Base-by-base conservation (phyloP, 1,284 basidiomycete species). In the Irpex lacteus region DNA sequence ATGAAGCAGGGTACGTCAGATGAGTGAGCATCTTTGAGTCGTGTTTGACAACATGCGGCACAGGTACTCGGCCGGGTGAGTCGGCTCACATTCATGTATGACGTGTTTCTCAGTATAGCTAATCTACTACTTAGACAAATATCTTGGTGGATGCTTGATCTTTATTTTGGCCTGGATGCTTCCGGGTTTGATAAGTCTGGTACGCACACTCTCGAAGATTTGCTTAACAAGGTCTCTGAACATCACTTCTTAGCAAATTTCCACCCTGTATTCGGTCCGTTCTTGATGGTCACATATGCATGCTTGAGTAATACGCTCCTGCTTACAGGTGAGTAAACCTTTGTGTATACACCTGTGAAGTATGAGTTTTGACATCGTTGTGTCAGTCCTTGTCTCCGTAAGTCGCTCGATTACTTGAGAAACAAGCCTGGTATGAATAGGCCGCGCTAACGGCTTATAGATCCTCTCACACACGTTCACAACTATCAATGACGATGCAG, bases 401-500 rank as follows among this genome's bases (percentile, higher is more conserved):
- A 65, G 88, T 78, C 36, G 26, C 19, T 40, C 26, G n/a, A 32
- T 19, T 21, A 8, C 11, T 52, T n/a, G 11, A 3, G 13, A 4
- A 21, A 18, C 50, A 8, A 19, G 5, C 19, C 7, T n/a, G 19
- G 18, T 1, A 19, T 21, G 21, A 57, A 18, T 38, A n/a, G 59
- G 26, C 21, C 37, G 53, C 49, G 50, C 50, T n/a, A 52, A 18
- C 18, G 4, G 7, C 8, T 18, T 19, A 18, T 40, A 89, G 95
- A 96, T 98, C 57, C 81, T 98, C 19, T 95, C 94, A 6, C 93
- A 98, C 74, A 98, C 96, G 0, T 98, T 98, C 74, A 88, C 94
- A 0, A 92, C 85, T 18, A 95, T 98, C 71, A 96, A 90, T 67
- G 90, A 94, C 69, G 96, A 98, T 77, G 96, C 96, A 18, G 87